Evolutionary conservation across 371 early-diverging fungal species (phyloP), one percentile per base, ranked within the genome.

Genomic region (Mortierella sp.): DNA sequence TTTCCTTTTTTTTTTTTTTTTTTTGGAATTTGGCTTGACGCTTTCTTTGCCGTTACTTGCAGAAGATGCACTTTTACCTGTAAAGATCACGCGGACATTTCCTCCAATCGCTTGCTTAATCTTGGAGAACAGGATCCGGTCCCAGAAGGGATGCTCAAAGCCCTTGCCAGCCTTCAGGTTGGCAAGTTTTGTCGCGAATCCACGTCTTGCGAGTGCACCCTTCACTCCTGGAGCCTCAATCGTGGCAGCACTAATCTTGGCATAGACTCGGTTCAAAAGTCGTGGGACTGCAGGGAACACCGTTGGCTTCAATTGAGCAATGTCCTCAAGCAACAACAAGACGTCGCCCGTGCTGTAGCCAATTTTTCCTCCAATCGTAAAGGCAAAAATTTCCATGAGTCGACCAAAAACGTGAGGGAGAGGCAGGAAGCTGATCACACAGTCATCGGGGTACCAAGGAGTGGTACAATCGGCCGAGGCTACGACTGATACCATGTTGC

Each of bases 321-420:
- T 84, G 82, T 99, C 99, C 53, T 95, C 94, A 56, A 96, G 81
- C 19, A 99, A 73, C 5, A 83, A 81, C 28, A 88, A 85, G 44
- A 87, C 85, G 81, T 96, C 92, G 21, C 98, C 98, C 14, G 94
- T 86, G 83, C 80, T 96, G 77, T 93, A 95, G 1, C 95, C 97
- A 47, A 97, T 89, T 30, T 75, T 81, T 44, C 86, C 92, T 19
- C 93, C 91, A 15, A 46, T 51, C 7, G 81, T 68, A 57, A 92
- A 75, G 18, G 84, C 63, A 46, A 83, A 64, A 44, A 79, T 58
- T 60, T 93, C 84, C 65, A 81, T 68, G 21, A 88, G 75, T 51
- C 95, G 89, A 66, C 97, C 98, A 83, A 94, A 95, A 57, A 94
- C 88, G 81, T 98, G 98, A 2, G 98, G 94, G 55, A 96, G 81